Conservation (phyloP, 495 filamentous ascomycete species). For the Penicillium cosmopolitanum region DNA sequence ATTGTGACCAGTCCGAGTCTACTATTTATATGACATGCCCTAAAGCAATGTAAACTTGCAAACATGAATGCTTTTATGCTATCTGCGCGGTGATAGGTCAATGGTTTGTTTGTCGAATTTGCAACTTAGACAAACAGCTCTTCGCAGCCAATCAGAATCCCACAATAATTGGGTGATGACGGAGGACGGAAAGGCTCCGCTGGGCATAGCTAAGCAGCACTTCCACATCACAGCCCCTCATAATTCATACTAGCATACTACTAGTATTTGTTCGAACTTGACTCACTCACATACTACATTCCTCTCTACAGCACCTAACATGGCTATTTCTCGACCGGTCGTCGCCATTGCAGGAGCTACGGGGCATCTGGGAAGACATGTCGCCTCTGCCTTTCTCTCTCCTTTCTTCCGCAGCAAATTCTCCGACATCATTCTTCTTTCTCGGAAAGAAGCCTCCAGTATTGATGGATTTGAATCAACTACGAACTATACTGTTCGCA, state of each 20-base stretch:
- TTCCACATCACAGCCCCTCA: too few relatives aligned
- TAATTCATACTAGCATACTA: too few relatives aligned
- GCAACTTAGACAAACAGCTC: neutral
- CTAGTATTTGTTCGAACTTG: too few relatives aligned
- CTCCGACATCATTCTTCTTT: conserved; percentile 29
- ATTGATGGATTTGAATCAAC: neutral
- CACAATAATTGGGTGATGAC: neutral
- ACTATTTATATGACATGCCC: neutral
- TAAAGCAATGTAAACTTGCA: neutral
- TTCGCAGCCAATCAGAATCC: neutral
- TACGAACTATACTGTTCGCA: conserved; percentile 17
- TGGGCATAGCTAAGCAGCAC: too few relatives aligned
- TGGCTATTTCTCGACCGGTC: conserved; percentile 11
- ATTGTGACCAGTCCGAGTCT: neutral
- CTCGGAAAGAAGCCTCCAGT: conserved; percentile 20
- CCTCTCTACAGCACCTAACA: neutral
- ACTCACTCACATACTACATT: neutral
- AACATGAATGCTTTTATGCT: neutral
- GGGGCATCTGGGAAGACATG: conserved; percentile 30
- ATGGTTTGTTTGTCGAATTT: neutral
- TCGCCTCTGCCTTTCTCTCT: conserved; percentile 28
- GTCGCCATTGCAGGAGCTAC: conserved; percentile 34
- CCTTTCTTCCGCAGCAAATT: conserved; percentile 22
- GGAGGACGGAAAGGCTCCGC: neutral
- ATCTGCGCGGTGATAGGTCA: neutral